phyloP scores from a whole-genome alignment of 1,139 yeast genomes.

The Candida mesenterica region DNA sequence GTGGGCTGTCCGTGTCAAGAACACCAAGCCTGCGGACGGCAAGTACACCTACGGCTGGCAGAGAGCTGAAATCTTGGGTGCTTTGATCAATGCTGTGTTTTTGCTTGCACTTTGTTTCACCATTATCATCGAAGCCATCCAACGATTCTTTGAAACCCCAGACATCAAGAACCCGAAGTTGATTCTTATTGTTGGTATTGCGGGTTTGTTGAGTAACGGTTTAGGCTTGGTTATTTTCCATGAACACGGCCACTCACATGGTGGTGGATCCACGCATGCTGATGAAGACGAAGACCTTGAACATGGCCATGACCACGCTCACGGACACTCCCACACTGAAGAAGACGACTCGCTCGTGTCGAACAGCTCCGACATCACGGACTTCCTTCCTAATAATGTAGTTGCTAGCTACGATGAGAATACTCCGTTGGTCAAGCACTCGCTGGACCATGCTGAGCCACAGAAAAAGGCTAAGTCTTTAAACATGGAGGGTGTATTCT shows the following conservation, averaged over 20 bases:
- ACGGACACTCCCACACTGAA: constrained; percentile 14
- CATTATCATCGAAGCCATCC: constrained; percentile 88
- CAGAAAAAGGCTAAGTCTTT: constrained; percentile 56
- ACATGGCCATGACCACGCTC: constrained; percentile 18
- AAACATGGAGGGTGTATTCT: constrained; percentile 96
- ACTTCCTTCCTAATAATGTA: constrained; percentile 41
- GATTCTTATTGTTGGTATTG: constrained; percentile 75
- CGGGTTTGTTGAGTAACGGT: constrained; percentile 80
- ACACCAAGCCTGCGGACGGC: constrained; percentile 78
- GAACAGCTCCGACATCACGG: constrained; percentile 28
- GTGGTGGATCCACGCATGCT: constrained; percentile 26
- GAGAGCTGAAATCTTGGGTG: constrained; percentile 93
- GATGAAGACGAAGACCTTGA: constrained; percentile 6
- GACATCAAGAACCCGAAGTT: constrained; percentile 76
- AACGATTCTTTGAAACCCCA: constrained; percentile 80
- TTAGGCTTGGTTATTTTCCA: constrained; percentile 86
- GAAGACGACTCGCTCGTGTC: constrained; percentile 31
- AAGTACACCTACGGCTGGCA: constrained; percentile 95
- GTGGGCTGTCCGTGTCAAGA: constrained; percentile 95
- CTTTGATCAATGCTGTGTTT: constrained; percentile 90
- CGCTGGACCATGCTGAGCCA: constrained; percentile 10
- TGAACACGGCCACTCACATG: constrained; percentile 73
- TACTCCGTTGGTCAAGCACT: constrained; percentile 29
- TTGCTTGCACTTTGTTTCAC: constrained; percentile 89
- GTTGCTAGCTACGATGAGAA: constrained; percentile 32